phyloP scores from a whole-genome alignment of 805 yeast species.

The Candida piceae region DNA sequence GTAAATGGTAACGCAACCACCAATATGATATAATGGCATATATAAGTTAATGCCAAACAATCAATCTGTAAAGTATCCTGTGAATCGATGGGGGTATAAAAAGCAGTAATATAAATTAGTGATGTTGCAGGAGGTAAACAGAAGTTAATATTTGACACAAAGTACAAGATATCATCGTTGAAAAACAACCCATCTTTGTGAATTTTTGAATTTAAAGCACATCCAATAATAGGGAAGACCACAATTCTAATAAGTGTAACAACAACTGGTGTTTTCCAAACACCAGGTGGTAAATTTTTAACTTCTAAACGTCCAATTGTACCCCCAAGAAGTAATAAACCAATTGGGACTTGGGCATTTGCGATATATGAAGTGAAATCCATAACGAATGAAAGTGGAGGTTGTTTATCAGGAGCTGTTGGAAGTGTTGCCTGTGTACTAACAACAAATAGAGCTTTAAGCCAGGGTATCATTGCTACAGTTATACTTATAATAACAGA shows the following conservation, averaged over 20 bases:
- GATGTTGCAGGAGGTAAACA: conserved; percentile 88
- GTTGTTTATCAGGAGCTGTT: conserved; percentile 78
- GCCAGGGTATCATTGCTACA: conserved; percentile 83
- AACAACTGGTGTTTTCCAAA: conserved; percentile 59
- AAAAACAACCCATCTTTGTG: conserved; percentile 59
- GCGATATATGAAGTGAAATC: conserved; percentile 79
- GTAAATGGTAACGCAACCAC: conserved; percentile 69
- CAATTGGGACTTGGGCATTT: conserved; percentile 84
- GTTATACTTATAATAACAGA: conserved; percentile 61
- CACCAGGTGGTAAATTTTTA: conserved; percentile 57
- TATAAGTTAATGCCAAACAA: conserved; percentile 70
- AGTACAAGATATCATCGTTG: conserved; percentile 54
- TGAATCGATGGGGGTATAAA: conserved; percentile 64
- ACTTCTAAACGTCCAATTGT: conserved; percentile 75
- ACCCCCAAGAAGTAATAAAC: conserved; percentile 77
- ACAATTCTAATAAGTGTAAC: conserved; percentile 57
- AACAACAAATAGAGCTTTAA: conserved; percentile 60
- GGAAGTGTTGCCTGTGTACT: conserved; percentile 47
- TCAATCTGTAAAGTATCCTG: conserved; percentile 67
- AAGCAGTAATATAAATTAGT: conserved; percentile 82
- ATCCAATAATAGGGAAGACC: conserved; percentile 75
- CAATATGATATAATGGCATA: conserved; percentile 67
- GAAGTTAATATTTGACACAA: conserved; percentile 68
- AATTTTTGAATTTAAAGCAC: conserved; percentile 59
- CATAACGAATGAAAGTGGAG: conserved; percentile 81